Conservation (phyloP, 768 basidiomycete genomes). For the Serpula lacrymans region DNA sequence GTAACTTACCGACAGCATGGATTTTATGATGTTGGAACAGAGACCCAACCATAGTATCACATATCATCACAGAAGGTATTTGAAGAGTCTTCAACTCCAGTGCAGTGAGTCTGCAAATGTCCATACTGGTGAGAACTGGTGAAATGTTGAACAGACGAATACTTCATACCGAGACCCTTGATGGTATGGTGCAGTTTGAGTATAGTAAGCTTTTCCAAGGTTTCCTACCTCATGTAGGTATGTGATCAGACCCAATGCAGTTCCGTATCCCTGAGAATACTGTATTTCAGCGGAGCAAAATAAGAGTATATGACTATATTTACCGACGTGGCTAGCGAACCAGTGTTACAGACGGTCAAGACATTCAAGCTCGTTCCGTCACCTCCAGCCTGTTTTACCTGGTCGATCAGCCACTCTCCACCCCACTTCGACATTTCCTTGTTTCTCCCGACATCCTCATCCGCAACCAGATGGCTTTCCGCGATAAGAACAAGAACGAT, state of each 20-base stretch:
- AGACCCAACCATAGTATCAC: slow-evolving; percentile 97
- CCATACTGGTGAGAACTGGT: slow-evolving; percentile 1
- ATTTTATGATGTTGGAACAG: slow-evolving; percentile 85
- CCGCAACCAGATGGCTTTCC: slow-evolving; percentile 73
- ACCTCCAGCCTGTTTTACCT: slow-evolving; percentile 38
- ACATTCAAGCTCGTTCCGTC: slow-evolving; percentile 62
- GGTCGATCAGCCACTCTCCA: slow-evolving; percentile 76
- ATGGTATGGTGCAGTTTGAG: slow-evolving; percentile 93
- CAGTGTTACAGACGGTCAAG: slow-evolving; percentile 97
- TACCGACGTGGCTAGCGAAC: slow-evolving; percentile 91
- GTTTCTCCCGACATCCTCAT: slow-evolving; percentile 87
- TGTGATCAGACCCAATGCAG: slow-evolving; percentile 91
- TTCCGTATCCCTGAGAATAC: slow-evolving; percentile 82
- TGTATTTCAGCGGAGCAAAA: neutral
- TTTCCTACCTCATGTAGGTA: slow-evolving; percentile 77
- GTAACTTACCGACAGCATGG: slow-evolving; percentile 68
- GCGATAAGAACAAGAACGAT: slow-evolving; percentile 58
- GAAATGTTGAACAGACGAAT: slow-evolving; percentile 1
- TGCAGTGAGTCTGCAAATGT: slow-evolving; percentile 67
- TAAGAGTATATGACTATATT: too few relatives aligned
- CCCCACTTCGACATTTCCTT: slow-evolving; percentile 81
- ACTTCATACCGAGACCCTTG: slow-evolving; percentile 71
- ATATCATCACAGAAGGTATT: slow-evolving; percentile 90
- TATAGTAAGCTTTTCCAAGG: slow-evolving; percentile 83
- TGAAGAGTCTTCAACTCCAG: slow-evolving; percentile 82